Percentiles rank a stretch among this genome's conserved stretches.
Evolutionary conservation across 345 rosid genomes (phyloP).

Genomic region (Populus pruinosa): DNA sequence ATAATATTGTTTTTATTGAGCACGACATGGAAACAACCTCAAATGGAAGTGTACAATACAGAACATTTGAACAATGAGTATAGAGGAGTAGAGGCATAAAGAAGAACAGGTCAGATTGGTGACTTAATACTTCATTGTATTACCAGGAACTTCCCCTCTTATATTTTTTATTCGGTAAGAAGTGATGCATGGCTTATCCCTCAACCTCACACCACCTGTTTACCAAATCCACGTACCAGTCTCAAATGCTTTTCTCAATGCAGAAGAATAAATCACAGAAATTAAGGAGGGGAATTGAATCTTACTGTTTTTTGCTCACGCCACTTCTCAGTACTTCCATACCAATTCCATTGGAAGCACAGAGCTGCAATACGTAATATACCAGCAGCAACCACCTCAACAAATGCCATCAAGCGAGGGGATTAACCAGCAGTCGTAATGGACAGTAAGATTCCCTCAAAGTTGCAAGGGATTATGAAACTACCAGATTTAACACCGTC

Average conservation of each 20-base stretch:
- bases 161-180: background rate
- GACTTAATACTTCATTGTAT: background rate
- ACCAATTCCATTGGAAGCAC: conserved; percentile 77
- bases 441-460: conserved; percentile 57
- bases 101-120: background rate
- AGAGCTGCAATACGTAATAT: conserved; percentile 47
- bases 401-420: conserved; percentile 68
- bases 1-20: background rate
- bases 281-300: background rate
- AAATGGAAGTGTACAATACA: background rate
- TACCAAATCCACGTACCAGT: background rate
- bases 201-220: background rate
- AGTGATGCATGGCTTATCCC: background rate
- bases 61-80: background rate
- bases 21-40: background rate
- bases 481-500: background rate
- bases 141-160: background rate
- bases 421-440: conserved; percentile 69
- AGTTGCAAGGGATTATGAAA: conserved; percentile 59
- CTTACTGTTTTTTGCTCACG: conserved; percentile 16
- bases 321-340: conserved; percentile 54
- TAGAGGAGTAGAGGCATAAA: background rate
- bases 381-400: conserved; percentile 61
- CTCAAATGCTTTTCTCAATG: background rate
- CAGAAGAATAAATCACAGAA: background rate